Conservation (phyloP, 495 filamentous ascomycete species). For the Trichodelitschia bisporula region DNA sequence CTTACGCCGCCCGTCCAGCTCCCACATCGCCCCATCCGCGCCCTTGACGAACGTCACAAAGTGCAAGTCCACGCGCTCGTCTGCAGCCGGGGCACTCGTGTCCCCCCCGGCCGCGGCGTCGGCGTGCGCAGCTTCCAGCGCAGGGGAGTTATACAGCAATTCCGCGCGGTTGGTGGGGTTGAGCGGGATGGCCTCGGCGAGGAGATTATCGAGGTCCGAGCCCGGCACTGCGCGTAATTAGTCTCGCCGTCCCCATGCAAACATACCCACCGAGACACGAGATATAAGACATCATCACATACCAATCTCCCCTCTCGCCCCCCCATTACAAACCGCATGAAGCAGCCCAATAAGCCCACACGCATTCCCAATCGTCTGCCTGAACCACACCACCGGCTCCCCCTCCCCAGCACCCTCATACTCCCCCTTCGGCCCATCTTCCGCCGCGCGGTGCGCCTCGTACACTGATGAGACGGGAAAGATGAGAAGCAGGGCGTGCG, state of each 20-base stretch:
- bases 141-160: slow-evolving; percentile 16
- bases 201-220: slow-evolving; percentile 10
- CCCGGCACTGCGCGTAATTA: slow-evolving; percentile 10
- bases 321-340: slow-evolving; percentile 29
- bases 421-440: slow-evolving; percentile 14
- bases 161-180: slow-evolving; percentile 15
- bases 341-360: slow-evolving; percentile 40
- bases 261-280: too few relatives aligned
- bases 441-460: slow-evolving; percentile 21
- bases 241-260: too few relatives aligned
- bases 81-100: slow-evolving; percentile 14
- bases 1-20: slow-evolving; percentile 25
- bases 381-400: slow-evolving; percentile 37
- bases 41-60: slow-evolving; percentile 21
- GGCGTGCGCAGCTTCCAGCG: slow-evolving; percentile 17
- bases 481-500: slow-evolving; percentile 31
- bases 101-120: slow-evolving; percentile 15
- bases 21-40: slow-evolving; percentile 16
- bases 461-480: slow-evolving; percentile 23
- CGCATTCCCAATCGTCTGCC: slow-evolving; percentile 39
- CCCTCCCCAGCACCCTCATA: slow-evolving; percentile 24
- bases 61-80: slow-evolving; percentile 17
- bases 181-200: slow-evolving; percentile 19
- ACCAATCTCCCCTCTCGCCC: slow-evolving; percentile 19
- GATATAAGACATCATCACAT: slow-evolving; percentile 2